Evolutionary conservation across 495 filamentous ascomycete genomes (phyloP).

Genomic region (Chaetomium tenue): DNA sequence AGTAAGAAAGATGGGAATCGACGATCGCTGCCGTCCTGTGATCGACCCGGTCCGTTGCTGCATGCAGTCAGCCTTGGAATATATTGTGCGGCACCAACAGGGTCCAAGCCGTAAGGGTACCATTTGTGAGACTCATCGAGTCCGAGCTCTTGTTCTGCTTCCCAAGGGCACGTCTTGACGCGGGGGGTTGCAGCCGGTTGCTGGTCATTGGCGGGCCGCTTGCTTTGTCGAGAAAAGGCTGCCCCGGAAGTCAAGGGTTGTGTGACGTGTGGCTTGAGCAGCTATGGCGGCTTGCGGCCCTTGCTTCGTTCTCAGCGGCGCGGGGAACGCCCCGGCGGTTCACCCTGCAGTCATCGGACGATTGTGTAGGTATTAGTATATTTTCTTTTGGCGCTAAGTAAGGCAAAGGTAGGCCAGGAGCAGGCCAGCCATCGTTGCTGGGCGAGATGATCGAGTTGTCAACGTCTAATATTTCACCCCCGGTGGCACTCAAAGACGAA

Average conservation of each 20-base stretch:
- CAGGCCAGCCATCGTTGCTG: background rate
- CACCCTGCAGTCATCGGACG: conserved; percentile 23
- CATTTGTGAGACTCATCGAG: background rate
- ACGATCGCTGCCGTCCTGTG: conserved; percentile 2
- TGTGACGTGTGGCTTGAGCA: conserved; percentile 17
- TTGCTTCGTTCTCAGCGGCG: conserved; percentile 7
- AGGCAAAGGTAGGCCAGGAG: background rate
- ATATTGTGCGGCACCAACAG: background rate
- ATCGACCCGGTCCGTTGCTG: conserved; percentile 13
- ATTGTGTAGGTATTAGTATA: conserved; percentile 5
- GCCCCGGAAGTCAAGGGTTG: background rate
- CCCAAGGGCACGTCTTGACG: background rate
- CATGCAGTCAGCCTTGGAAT: conserved; percentile 14
- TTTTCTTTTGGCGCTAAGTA: conserved; percentile 24
- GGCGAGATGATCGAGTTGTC: background rate
- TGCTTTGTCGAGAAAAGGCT: background rate
- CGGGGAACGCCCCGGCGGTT: conserved; percentile 11
- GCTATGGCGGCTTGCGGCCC: background rate
- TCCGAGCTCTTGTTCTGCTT: background rate
- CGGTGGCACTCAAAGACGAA: background rate
- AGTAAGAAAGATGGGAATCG: conserved; percentile 2
- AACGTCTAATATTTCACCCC: background rate
- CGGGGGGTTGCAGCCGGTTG: background rate
- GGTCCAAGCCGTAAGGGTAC: no score
- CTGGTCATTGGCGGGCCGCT: background rate